Evolutionary conservation across 495 filamentous ascomycete species (phyloP), one percentile per base, ranked within the genome.

Genomic region (Recurvomyces mirabilis): DNA sequence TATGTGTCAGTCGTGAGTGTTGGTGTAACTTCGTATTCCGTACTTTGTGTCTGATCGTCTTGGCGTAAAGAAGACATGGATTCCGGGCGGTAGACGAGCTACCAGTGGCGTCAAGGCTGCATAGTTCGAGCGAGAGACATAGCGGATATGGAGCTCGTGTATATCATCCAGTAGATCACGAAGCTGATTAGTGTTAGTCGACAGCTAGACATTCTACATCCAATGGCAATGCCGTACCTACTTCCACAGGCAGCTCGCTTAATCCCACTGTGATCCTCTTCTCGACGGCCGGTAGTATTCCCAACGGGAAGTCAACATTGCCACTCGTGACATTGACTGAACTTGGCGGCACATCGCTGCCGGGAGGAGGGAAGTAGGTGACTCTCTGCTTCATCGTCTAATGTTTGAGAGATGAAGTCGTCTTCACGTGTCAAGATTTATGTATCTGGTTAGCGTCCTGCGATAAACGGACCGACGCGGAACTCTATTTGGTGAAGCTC

Each of bases 311-410:
- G 4, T 63, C 65, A 21, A 91, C 59, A 14, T 63, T 61, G 18
- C 64, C 58, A 14, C 60, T 54, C 4, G 60, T 60, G 17, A 88
- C 55, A 0, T 68, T 57, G 40, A 84, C 62, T 35, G 75, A 70
- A 13, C 77, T 61, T 0, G 78, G 75, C 15, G 78, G 71, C 15
- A 87, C 71, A 1, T 70, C 69, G 32, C 79, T 66, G 17, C 77
- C 68, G 22, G 73, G 57, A 30, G 68, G 68, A 35, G 85, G 79
- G 41, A 94, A 57, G 59, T 78, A 93, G 15, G 89, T 94, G 38
- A 85, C 79, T 61, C 89, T 73, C 65, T 85, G 79, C 53, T 81
- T 80, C 89, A 96, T 96, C 38, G n/a, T n/a, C n/a, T n/a, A n/a
- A 36, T 72, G 25, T 1, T 32, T 36, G n/a, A n/a, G n/a, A n/a